Evolutionary conservation across 495 filamentous ascomycete genomes (phyloP), one percentile per base, ranked within the genome.

Genomic region (Trichoderma reesei): DNA sequence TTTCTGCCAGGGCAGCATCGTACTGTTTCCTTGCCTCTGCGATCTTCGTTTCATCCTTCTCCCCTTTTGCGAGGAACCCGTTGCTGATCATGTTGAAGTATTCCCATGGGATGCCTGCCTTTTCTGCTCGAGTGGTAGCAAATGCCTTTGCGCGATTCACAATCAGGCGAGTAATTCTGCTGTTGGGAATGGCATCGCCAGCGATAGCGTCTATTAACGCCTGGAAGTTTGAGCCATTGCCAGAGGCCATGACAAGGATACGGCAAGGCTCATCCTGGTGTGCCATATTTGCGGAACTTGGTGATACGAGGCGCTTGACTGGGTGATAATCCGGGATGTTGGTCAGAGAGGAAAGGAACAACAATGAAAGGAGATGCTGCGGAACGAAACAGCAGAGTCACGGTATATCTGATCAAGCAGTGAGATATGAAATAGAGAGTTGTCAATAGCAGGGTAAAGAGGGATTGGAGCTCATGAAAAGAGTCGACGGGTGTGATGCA

Each of bases 221-320:
- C 78, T 96, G 91, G 33, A 98, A 85, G 72, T 97, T 97, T 60
- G 89, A 84, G 66, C 93, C 93, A 67, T 82, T 86, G 71, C 90
- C 92, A 64, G 87, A 92, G 68, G 71, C 71, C 65, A 79, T 69
- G 39, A 79, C 75, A 38, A 74, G 61, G 61, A 79, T 75, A 34
- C 72, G 72, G 62, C 74, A 78, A 11, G 61, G 34, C 13, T 63
- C 39, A 20, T 18, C 13, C 16, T 20, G 60, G 34, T 34, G 36
- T 11, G 34, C 33, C 60, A 61, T 61, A 5, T 56, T 56, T 26
- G 3, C 4, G 5, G 8, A 48, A 18, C 16, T 44, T 44, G 16
- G 9, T 44, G 13, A n/a, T 11, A 11, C 26, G 26, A 26, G 26
- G 26, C 26, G 26, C 26, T 26, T 26, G 26, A 26, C 26, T 26